Evolutionary conservation across 2,329 filamentous ascomycete species (phyloP), one percentile per base, ranked within the genome.

Genomic region (Neobulgaria alba): DNA sequence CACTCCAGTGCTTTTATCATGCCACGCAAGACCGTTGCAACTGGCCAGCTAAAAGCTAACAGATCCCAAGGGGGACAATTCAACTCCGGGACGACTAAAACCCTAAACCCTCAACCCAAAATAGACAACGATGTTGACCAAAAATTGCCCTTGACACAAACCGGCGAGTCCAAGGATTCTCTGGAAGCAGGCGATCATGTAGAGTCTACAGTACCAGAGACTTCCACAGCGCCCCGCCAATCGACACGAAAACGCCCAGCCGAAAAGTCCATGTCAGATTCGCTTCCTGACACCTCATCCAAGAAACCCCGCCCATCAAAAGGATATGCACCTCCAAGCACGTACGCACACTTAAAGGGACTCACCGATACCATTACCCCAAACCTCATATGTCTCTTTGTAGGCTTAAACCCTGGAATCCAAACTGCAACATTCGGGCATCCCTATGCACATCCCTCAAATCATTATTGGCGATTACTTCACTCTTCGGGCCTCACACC

Each of bases 361-460:
- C 72, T 80, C 32, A 65, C 68, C 1, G 77, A 87, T 59, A 72
- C 79, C 54, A 62, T 85, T 33, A 67, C 68, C 10, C 73, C 76
- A 1, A 66, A 77, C 58, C 71, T 87, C 9, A 71, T 86, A n/a
- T 69, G 82, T 55, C 66, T 86, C 51, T 85, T 85, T 63, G 71
- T 89, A 44, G 85, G 85, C 31, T 76, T 85, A 20, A 90, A 90
- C 61, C 84, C 84, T 1, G 85, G 84, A 42, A 66, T 90, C 33
- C 67, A 73, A 53, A 89, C 84, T 4, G 80, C 84, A 2, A 71
- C 71, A 2, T 69, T 69, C 1, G 83, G 84, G 12, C 83, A 88
- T 60, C 81, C 82, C 17, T 89, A 87, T 61, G 82, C 82, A 0
- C 82, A 88, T 63, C 84, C 83, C 0, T 80, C 79, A 5, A 90